These are phyloP conservation scores for Xylaria bambusicola DNA, from an alignment of 495 filamentous ascomycete genomes.

Conservation along the genomic window DNA sequence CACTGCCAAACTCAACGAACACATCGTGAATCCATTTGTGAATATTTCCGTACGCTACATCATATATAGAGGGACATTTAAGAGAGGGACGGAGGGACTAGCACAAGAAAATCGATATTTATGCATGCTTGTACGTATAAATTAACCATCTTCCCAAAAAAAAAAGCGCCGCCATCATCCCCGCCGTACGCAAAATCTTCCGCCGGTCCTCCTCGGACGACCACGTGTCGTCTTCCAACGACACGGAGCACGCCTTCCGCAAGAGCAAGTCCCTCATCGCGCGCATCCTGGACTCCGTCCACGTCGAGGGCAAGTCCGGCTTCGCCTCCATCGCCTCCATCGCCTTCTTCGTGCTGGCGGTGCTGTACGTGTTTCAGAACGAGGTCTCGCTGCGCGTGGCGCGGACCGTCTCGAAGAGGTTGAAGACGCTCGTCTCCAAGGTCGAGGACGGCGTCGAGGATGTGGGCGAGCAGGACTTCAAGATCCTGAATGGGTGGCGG, in stretches of 20 bases:
- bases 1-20: too few relatives aligned
- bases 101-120: not conserved
- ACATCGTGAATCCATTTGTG: too few relatives aligned
- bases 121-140: not conserved
- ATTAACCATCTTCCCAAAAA: not conserved
- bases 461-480: constrained; percentile 42
- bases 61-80: too few relatives aligned
- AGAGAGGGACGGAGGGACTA: not conserved
- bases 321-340: constrained; percentile 45
- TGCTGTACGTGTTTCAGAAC: constrained; percentile 50
- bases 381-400: constrained; percentile 49
- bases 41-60: too few relatives aligned
- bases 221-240: constrained; percentile 32
- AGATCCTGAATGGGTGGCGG: constrained; percentile 45
- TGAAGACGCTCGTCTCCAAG: constrained; percentile 44
- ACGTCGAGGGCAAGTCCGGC: constrained; percentile 32
- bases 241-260: constrained; percentile 51
- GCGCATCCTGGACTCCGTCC: constrained; percentile 40
- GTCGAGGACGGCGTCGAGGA: constrained; percentile 44
- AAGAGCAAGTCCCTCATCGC: constrained; percentile 43
- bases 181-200: constrained; percentile 44
- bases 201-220: constrained; percentile 33
- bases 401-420: constrained; percentile 38
- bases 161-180: constrained; percentile 44
- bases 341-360: constrained; percentile 49